These are phyloP conservation scores for Chlamydomonas schloesseri DNA, from an alignment of 139 green algal genomes.

Conservation along the genomic window DNA sequence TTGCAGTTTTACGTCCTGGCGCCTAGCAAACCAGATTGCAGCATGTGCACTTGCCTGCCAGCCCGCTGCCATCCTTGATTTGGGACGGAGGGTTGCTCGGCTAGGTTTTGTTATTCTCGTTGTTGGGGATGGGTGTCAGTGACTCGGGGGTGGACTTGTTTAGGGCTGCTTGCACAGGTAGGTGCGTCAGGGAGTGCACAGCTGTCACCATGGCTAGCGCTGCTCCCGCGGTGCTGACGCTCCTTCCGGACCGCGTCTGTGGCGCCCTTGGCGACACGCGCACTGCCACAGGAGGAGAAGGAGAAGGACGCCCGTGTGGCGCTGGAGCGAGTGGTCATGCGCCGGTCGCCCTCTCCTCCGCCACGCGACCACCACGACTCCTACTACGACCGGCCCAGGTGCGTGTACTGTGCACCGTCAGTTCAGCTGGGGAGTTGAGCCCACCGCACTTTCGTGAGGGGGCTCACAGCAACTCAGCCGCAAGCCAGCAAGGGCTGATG, in stretches of 20 bases:
- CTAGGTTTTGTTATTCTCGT: too few relatives aligned
- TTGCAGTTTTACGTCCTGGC: too few relatives aligned
- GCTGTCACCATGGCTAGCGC: not conserved
- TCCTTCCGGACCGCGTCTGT: not conserved
- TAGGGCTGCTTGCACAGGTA: not conserved
- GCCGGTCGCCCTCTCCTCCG: conserved; percentile 35
- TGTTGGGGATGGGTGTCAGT: too few relatives aligned
- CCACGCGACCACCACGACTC: not conserved
- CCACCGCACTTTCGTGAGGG: too few relatives aligned
- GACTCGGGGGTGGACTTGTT: too few relatives aligned
- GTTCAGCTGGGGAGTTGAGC: not conserved
- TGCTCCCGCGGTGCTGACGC: not conserved
- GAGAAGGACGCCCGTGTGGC: conserved; percentile 26
- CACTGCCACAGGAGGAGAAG: conserved; percentile 28
- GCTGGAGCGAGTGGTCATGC: conserved; percentile 40
- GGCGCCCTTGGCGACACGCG: not conserved
- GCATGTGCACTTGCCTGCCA: too few relatives aligned
- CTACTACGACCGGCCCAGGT: not conserved
- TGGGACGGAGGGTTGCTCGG: too few relatives aligned
- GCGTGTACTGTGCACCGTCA: not conserved
- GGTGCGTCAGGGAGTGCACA: not conserved
- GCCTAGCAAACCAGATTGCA: too few relatives aligned
- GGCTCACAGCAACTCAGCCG: too few relatives aligned
- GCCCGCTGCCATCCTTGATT: too few relatives aligned
- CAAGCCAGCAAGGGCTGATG: too few relatives aligned